Percentiles rank a stretch among this genome's conserved stretches.
Conservation (phyloP, 148 eudicot genomes). For the Vaccinium myrtillus region DNA sequence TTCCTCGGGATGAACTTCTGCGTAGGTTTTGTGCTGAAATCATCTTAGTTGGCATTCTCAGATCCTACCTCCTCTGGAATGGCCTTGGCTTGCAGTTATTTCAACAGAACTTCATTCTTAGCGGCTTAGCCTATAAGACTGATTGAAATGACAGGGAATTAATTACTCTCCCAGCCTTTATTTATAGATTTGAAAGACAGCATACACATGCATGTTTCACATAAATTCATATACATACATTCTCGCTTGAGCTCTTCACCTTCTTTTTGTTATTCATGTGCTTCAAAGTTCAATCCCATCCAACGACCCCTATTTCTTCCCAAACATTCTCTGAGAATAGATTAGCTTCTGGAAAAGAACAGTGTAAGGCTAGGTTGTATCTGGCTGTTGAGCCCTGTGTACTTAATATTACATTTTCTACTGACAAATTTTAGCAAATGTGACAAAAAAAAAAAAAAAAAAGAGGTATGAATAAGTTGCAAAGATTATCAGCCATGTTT, state of each 20-base stretch:
- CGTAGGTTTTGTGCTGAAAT: slow-evolving; percentile 12
- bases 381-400: not conserved
- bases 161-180: not conserved
- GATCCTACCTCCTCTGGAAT: slow-evolving; percentile 23
- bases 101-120: slow-evolving; percentile 15
- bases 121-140: slow-evolving; percentile 14
- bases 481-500: not conserved
- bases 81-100: slow-evolving; percentile 22
- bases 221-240: not conserved
- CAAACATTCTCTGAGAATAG: not conserved
- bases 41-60: slow-evolving; percentile 23
- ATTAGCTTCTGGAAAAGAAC: not conserved
- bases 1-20: slow-evolving; percentile 17
- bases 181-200: not conserved
- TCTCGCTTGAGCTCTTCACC: not conserved
- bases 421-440: not conserved
- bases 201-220: not conserved
- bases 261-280: not conserved
- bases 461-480: not conserved
- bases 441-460: not conserved
- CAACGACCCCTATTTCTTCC: not conserved
- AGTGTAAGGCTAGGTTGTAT: not conserved
- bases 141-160: not conserved
- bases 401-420: not conserved
- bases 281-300: not conserved